Percentiles rank a stretch among this genome's conserved stretches.
These are phyloP conservation scores for Neohortaea acidophila DNA, from an alignment of 495 filamentous ascomycete species.

Conservation along the genomic window DNA sequence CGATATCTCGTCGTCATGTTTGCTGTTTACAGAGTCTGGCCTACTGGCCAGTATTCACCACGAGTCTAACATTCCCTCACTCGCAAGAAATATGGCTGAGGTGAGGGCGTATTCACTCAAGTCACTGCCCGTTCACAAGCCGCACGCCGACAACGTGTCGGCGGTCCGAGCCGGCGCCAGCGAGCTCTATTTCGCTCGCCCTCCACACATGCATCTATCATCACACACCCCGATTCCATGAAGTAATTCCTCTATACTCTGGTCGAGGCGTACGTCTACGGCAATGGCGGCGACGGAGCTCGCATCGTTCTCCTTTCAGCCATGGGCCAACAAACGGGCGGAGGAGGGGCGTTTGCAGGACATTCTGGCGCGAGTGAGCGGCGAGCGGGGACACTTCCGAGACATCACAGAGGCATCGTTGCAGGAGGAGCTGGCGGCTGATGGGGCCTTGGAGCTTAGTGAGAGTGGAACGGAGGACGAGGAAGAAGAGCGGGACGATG, in stretches of 20 bases:
- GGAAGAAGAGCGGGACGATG: slow-evolving; percentile 2
- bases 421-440: slow-evolving; percentile 51
- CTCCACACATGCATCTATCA: background rate
- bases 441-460: slow-evolving; percentile 25
- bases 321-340: slow-evolving; percentile 19
- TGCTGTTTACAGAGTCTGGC: background rate
- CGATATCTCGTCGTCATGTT: slow-evolving; percentile 79
- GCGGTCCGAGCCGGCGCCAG: background rate
- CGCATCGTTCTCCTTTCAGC: slow-evolving; percentile 15
- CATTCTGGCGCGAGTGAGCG: slow-evolving; percentile 20
- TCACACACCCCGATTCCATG: too few relatives aligned
- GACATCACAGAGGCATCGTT: slow-evolving; percentile 30
- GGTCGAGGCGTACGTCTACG: background rate
- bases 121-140: too few relatives aligned
- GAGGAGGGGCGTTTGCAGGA: slow-evolving; percentile 11
- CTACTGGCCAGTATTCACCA: background rate
- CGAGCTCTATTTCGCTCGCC: background rate
- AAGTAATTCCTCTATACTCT: too few relatives aligned
- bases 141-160: too few relatives aligned
- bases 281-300: background rate
- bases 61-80: too few relatives aligned
- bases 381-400: slow-evolving; percentile 25
- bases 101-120: too few relatives aligned
- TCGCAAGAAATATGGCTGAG: too few relatives aligned
- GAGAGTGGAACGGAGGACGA: slow-evolving; percentile 12